Evolutionary conservation across 1,284 basidiomycete genomes (phyloP), one percentile per base, ranked within the genome.

Genomic region (Moniliella sp.): DNA sequence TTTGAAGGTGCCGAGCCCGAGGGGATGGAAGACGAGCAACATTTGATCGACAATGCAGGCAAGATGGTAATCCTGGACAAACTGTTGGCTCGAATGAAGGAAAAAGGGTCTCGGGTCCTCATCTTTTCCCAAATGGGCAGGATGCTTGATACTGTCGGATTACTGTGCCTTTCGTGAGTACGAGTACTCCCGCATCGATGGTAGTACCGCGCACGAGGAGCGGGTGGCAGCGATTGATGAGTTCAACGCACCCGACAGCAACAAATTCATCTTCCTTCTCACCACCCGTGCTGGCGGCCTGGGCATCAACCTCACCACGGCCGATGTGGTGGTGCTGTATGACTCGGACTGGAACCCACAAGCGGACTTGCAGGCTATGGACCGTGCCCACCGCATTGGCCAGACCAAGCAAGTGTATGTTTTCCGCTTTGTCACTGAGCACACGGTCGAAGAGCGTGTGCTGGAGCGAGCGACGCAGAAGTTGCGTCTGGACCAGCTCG

Each of bases 111-210:
- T 33, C 48, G 55, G 2, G 45, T 56, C 15, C 73, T 97, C 40
- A 93, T 97, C 59, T 94, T 94, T 73, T 94, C 94, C 76, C 88
- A 97, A 64, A 94, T 94, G 88, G 94, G 86, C 74, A 59, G 84
- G 52, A 84, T 94, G 58, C 94, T 97, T 88, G 84, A 93, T 93
- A 97, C 61, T 97, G 72, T 84, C 91, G 58, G 91, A 97, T 61
- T 99, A 93, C 61, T 67, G 94, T 58, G 77, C n/a, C n/a, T n/a
- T n/a, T 68, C 75, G 79, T 66, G 72, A 73, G 12, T 86, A 75
- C 71, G 78, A 82, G 57, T 80, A 86, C 62, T 74, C 94, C 32
- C 82, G 91, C 48, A 69, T 99, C 15, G 91, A 97, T 63, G 91
- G 91, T 69, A 78, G 80, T 10, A 97, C 91, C 25, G 94, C 94